Evolutionary conservation across 1,284 basidiomycete genomes (phyloP), one percentile per base, ranked within the genome.

Genomic region (Malassezia arunalokei): DNA sequence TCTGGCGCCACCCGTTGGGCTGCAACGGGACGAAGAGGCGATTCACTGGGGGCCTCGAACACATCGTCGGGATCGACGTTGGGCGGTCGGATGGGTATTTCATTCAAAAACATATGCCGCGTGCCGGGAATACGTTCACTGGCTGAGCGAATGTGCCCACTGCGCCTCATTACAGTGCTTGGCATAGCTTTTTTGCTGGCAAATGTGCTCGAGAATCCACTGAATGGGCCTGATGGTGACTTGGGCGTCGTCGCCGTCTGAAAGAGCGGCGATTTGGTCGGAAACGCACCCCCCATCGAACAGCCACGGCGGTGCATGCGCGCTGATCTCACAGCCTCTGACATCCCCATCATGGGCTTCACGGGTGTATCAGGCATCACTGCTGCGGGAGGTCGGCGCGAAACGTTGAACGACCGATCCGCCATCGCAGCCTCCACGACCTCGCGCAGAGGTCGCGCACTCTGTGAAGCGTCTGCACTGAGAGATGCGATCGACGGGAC

Each of bases 301-400:
- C 43, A 15, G 3, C 53, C 53, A 31, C 53, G 53, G n/a, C 53
- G 53, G 31, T 55, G 53, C 28, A 40, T 42, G 27, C 48, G 42
- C 12, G 33, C 47, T 11, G 35, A n/a, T 20, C 43, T 46, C 8
- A 38, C 39, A 8, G 48, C 45, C 6, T 43, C 38, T 8, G 32
- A 14, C 46, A 54, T 49, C 12, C 40, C 30, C 24, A 45, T 32
- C 29, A 35, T 11, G 17, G 53, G 66, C 58, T 73, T 73, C 56
- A 73, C 64, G 0, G 75, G 75, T 3, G 75, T 76, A 47, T 76
- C 75, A 14, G 75, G 75, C 75, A 76, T 76, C 7, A 35, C 29
- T 5, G 44, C 39, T 7, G 60, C 40, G 38, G 57, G 47, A 39
- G 42, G 47, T 2, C 47, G 17, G 14, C 52, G 47, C 35, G 58